These are phyloP conservation scores for Mortierella claussenii DNA, from an alignment of 192 early-diverging fungal species.

Conservation along the genomic window DNA sequence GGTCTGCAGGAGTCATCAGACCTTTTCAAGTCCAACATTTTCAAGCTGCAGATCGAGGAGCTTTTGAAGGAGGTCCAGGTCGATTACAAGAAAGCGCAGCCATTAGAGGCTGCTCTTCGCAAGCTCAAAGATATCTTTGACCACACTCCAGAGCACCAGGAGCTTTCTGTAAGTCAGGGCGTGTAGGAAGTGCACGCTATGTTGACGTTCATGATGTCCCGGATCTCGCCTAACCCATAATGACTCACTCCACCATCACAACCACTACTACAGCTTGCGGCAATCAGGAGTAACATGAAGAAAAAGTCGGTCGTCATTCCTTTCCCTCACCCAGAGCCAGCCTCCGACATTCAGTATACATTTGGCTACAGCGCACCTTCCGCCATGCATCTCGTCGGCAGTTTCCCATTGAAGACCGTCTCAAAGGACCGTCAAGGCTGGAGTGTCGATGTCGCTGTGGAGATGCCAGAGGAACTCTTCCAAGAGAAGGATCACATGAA, in stretches of 20 bases:
- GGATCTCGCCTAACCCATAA: too few relatives aligned
- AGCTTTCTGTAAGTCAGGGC: constrained; percentile 56
- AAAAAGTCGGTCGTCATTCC: constrained; percentile 71
- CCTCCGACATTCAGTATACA: constrained; percentile 76
- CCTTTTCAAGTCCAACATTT: constrained; percentile 91
- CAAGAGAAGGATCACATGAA: constrained; percentile 95
- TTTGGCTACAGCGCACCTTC: constrained; percentile 82
- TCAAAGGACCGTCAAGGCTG: constrained; percentile 65
- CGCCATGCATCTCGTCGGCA: constrained; percentile 86
- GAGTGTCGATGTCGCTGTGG: constrained; percentile 91
- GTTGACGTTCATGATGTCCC: not conserved
- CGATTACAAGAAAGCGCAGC: constrained; percentile 67
- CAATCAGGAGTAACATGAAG: constrained; percentile 57
- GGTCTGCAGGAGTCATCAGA: constrained; percentile 83
- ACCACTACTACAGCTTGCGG: constrained; percentile 53
- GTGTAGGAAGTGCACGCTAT: not conserved
- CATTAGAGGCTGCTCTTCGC: constrained; percentile 73
- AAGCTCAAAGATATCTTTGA: constrained; percentile 78
- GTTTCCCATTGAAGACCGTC: constrained; percentile 84
- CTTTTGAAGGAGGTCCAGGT: constrained; percentile 72
- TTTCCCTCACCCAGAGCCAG: constrained; percentile 83
- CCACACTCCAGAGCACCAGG: constrained; percentile 59
- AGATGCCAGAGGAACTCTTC: constrained; percentile 90
- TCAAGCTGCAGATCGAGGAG: constrained; percentile 90
- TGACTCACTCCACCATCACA: too few relatives aligned